phyloP scores from a whole-genome alignment of 2,329 filamentous ascomycete species.

The Claviceps sp. region DNA sequence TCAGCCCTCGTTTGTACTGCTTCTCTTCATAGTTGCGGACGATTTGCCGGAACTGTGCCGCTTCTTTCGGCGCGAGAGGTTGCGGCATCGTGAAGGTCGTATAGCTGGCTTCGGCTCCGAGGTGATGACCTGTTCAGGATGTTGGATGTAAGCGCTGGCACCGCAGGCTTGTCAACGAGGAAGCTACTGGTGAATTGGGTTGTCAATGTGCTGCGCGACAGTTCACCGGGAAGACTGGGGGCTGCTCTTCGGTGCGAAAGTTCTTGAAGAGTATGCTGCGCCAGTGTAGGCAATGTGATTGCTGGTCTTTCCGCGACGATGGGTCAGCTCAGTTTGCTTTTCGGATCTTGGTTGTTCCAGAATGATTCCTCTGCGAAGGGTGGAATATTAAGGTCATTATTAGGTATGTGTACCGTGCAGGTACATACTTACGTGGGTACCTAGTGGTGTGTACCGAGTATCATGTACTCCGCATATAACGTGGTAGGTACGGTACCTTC shows the following conservation, averaged over 20 bases:
- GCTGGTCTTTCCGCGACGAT: background rate
- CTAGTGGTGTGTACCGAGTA: no score
- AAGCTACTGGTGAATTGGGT: no score
- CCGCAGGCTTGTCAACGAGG: background rate
- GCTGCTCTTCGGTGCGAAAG: background rate
- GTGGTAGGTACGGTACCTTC: no score
- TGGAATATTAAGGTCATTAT: background rate
- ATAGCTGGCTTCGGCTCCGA: background rate
- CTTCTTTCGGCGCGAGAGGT: conserved; percentile 73
- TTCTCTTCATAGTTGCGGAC: conserved; percentile 97
- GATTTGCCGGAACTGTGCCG: conserved; percentile 83
- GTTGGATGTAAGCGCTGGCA: background rate
- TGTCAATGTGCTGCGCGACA: background rate
- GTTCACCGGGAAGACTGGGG: background rate
- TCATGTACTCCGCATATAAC: no score
- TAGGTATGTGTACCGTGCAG: background rate
- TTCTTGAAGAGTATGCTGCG: background rate
- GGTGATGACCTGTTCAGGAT: background rate
- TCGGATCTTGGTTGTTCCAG: conserved; percentile 11
- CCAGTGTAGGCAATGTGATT: background rate
- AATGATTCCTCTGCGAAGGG: background rate
- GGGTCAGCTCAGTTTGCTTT: background rate
- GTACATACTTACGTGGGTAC: no score
- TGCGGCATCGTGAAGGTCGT: conserved; percentile 45
- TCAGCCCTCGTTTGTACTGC: conserved; percentile 90